Conservation (phyloP, 2,329 filamentous ascomycete species). For the Stromatinia cepivora region DNA sequence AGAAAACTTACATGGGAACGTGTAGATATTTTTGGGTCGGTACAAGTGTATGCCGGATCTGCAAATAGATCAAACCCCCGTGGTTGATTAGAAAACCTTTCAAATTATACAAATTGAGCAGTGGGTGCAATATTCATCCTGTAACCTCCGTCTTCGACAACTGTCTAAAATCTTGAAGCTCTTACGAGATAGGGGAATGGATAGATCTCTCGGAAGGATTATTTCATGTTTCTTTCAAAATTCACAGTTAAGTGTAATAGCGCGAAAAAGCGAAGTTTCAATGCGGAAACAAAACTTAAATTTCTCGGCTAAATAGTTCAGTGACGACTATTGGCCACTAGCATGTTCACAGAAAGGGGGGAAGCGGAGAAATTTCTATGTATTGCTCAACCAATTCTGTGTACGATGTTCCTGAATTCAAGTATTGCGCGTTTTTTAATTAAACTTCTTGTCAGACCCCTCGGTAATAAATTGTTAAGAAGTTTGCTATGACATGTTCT, state of each 20-base stretch:
- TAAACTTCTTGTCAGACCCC: neutral
- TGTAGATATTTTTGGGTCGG: neutral
- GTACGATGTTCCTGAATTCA: neutral
- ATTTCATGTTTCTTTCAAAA: neutral
- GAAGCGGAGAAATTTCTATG: neutral
- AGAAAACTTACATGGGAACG: neutral
- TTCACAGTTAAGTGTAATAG: neutral
- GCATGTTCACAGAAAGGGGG: neutral
- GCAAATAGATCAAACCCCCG: neutral
- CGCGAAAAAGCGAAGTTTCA: neutral
- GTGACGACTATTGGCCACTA: neutral
- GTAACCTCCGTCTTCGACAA: neutral
- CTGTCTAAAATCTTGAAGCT: neutral
- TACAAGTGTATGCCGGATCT: neutral
- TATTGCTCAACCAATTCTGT: neutral
- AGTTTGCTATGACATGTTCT: neutral
- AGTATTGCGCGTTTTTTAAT: constrained; percentile 10
- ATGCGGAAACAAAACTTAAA: neutral
- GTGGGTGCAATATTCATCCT: neutral
- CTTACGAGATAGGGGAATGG: neutral
- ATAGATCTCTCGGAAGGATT: neutral
- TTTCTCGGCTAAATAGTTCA: constrained; percentile 11
- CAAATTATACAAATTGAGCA: neutral
- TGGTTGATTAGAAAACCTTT: neutral
- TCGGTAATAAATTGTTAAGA: neutral